Percentiles rank a stretch among this genome's conserved stretches.
Conservation (phyloP, 2,329 filamentous ascomycete species). For the Trichophyton simii region DNA sequence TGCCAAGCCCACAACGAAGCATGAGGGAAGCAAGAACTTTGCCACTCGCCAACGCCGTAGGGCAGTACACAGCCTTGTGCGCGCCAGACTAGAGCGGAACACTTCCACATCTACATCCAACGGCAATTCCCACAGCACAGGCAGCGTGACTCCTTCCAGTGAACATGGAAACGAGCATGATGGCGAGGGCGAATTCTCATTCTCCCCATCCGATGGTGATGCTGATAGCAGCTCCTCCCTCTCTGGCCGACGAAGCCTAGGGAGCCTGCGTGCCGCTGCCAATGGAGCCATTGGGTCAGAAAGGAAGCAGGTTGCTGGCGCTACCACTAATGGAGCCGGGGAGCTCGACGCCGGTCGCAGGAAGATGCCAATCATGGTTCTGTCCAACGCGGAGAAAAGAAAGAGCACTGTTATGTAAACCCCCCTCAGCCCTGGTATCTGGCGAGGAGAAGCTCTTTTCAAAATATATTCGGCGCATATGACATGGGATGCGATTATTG, state of each 20-base stretch:
- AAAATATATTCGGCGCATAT: neutral
- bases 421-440: neutral
- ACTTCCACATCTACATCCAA: constrained; percentile 45
- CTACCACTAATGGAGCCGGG: constrained; percentile 34
- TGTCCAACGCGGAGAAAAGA: constrained; percentile 83
- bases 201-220: constrained; percentile 58
- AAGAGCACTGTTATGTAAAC: constrained; percentile 44
- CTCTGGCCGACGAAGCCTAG: constrained; percentile 59
- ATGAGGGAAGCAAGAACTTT: constrained; percentile 96
- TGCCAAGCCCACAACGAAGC: constrained; percentile 77
- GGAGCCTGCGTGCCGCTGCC: constrained; percentile 62
- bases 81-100: constrained; percentile 76
- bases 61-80: constrained; percentile 81
- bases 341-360: constrained; percentile 40
- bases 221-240: constrained; percentile 41
- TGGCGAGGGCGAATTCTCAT: constrained; percentile 45
- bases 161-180: constrained; percentile 36
- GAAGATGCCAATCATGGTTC: constrained; percentile 73
- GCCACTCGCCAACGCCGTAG: constrained; percentile 81
- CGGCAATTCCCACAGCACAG: constrained; percentile 47
- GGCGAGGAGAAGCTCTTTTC: neutral
- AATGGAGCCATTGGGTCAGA: constrained; percentile 83
- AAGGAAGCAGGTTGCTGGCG: constrained; percentile 53
- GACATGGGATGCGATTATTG: constrained; percentile 1
- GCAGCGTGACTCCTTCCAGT: constrained; percentile 79